Evolutionary conservation across 148 eudicot genomes (phyloP).

Genomic region (Hydrangea macrophylla): DNA sequence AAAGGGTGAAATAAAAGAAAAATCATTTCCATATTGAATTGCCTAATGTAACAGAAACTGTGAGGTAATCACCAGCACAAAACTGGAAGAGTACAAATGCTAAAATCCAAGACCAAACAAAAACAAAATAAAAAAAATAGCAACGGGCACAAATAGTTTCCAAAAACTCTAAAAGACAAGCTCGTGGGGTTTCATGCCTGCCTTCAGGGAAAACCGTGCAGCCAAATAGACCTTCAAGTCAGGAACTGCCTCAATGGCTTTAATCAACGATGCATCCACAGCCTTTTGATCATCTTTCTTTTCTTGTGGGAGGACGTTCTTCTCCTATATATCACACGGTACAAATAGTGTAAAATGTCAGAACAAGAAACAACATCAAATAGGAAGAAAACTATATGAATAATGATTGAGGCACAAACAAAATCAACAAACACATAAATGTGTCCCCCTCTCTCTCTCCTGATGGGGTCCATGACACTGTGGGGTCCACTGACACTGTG

Average conservation of each 20-base stretch:
- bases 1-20: neutral
- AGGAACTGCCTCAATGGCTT: conserved; percentile 53
- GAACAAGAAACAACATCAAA: neutral
- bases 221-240: conserved; percentile 59
- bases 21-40: neutral
- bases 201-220: conserved; percentile 64
- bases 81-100: conserved; percentile 1
- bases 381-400: neutral
- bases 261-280: conserved; percentile 53
- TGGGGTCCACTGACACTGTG: no score
- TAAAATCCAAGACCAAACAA: conserved; percentile 2
- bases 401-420: neutral
- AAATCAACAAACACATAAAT: no score
- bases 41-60: conserved; percentile 7
- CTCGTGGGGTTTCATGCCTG: conserved; percentile 77
- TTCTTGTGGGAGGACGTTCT: conserved; percentile 51
- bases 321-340: conserved; percentile 33
- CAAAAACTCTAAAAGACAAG: conserved; percentile 40
- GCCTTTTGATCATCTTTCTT: conserved; percentile 68
- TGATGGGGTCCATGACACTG: no score
- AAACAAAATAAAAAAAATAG: neutral
- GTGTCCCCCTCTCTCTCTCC: no score
- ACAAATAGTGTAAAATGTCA: no score
- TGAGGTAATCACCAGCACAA: neutral
- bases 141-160: neutral